Percentiles rank a stretch among this genome's conserved stretches.
These are phyloP conservation scores for Boletus bicolor DNA, from an alignment of 768 basidiomycete genomes.

Conservation along the genomic window DNA sequence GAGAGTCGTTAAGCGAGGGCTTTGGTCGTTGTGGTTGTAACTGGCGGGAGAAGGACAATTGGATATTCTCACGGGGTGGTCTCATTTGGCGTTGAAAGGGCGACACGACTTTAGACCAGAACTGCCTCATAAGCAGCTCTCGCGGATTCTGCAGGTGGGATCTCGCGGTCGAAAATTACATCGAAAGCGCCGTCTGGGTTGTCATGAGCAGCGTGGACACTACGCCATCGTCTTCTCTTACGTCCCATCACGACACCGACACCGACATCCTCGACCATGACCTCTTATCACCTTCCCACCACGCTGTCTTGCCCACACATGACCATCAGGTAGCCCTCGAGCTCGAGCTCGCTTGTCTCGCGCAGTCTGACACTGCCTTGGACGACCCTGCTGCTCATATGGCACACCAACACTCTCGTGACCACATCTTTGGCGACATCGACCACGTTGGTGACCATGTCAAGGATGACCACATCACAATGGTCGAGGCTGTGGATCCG, in stretches of 20 bases:
- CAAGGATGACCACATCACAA: constrained; percentile 32
- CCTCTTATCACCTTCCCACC: constrained; percentile 33
- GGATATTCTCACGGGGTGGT: constrained; percentile 20
- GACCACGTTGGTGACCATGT: constrained; percentile 33
- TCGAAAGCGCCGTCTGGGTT: constrained; percentile 20
- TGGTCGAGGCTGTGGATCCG: constrained; percentile 37
- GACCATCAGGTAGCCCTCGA: constrained; percentile 32
- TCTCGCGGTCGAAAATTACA: constrained; percentile 19
- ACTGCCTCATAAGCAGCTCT: constrained; percentile 21
- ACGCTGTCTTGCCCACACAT: constrained; percentile 26
- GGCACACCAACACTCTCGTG: constrained; percentile 29
- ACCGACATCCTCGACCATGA: constrained; percentile 33
- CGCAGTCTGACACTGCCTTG: constrained; percentile 27
- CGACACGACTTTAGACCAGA: constrained; percentile 17
- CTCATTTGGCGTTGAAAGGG: constrained; percentile 24
- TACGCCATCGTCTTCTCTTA: constrained; percentile 29
- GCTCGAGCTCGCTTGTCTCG: constrained; percentile 28
- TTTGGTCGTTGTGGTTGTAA: constrained; percentile 4
- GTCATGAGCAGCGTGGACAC: constrained; percentile 45
- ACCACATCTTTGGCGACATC: constrained; percentile 33
- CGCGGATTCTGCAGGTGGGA: constrained; percentile 20
- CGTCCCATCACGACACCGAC: constrained; percentile 29
- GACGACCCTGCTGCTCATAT: constrained; percentile 27
- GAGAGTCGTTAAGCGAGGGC: neutral
- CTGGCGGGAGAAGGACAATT: constrained; percentile 1